A percentile compares a stretch with the other conserved stretches of the same genome.
Conservation (phyloP, 345 rosid species). For the Schrenkiella parvula region DNA sequence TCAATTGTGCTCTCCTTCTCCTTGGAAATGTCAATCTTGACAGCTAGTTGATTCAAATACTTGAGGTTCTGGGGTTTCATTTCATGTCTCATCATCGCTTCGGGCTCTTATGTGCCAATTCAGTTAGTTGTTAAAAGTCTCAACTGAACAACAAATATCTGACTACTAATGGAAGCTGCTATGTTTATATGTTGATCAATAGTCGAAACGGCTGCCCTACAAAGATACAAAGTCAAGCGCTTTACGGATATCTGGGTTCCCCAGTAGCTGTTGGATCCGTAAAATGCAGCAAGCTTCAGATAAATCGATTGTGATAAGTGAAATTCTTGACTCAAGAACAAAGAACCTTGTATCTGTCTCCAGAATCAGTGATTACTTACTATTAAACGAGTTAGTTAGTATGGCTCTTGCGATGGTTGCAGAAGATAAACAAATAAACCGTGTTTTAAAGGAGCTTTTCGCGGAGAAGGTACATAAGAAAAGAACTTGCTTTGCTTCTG, state of each 20-base stretch:
- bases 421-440: constrained; percentile 92
- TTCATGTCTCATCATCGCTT: background rate
- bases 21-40: too few species aligned
- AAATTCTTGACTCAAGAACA: constrained; percentile 91
- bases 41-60: too few species aligned
- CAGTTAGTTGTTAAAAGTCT: background rate
- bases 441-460: constrained; percentile 83
- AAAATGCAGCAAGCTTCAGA: constrained; percentile 95
- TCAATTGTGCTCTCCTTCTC: too few species aligned
- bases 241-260: constrained; percentile 51
- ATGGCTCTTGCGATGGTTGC: constrained; percentile 98
- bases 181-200: constrained; percentile 11
- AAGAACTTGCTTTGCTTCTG: background rate
- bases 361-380: constrained; percentile 87
- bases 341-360: constrained; percentile 89
- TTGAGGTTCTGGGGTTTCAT: background rate
- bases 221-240: constrained; percentile 50
- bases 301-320: constrained; percentile 80
- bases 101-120: background rate
- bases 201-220: constrained; percentile 85
- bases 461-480: constrained; percentile 63
- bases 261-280: constrained; percentile 84
- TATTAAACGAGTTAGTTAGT: constrained; percentile 86
- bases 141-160: background rate
- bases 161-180: constrained; percentile 8